Evolutionary conservation across 2,329 filamentous ascomycete genomes (phyloP).

Genomic region (Lachnellula cervina): DNA sequence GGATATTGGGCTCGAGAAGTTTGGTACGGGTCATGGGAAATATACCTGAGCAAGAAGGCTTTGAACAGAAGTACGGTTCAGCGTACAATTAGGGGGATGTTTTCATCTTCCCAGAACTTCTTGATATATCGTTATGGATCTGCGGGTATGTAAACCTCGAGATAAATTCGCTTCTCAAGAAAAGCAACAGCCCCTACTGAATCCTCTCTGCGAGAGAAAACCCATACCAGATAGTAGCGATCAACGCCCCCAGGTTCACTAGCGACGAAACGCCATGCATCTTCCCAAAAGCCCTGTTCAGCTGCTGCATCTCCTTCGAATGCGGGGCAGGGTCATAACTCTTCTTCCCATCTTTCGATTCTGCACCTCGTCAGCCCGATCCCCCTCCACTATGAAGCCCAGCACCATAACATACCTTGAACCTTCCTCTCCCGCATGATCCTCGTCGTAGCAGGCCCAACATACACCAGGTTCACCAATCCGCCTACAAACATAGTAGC

Average conservation of each 20-base stretch:
- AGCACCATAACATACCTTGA: slow-evolving; percentile 57
- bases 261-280: slow-evolving; percentile 79
- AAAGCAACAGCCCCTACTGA: slow-evolving; percentile 6
- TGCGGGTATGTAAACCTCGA: background rate
- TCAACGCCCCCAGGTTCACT: slow-evolving; percentile 67
- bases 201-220: slow-evolving; percentile 50
- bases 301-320: slow-evolving; percentile 72
- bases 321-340: slow-evolving; percentile 75
- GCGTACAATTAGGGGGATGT: too few relatives aligned
- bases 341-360: slow-evolving; percentile 84
- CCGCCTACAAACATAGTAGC: slow-evolving; percentile 66
- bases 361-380: slow-evolving; percentile 36
- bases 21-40: too few relatives aligned
- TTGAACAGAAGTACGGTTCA: too few relatives aligned
- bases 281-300: slow-evolving; percentile 74
- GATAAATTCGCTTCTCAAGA: background rate
- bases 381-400: background rate
- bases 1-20: too few relatives aligned
- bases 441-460: slow-evolving; percentile 71
- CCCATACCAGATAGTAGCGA: slow-evolving; percentile 72
- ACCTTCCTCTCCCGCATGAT: slow-evolving; percentile 71
- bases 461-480: slow-evolving; percentile 61
- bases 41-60: too few relatives aligned
- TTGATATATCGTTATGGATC: background rate
- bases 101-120: background rate